Evolutionary conservation across 2,329 filamentous ascomycete genomes (phyloP), one percentile per base, ranked within the genome.

Genomic region (Colletotrichum sp.): DNA sequence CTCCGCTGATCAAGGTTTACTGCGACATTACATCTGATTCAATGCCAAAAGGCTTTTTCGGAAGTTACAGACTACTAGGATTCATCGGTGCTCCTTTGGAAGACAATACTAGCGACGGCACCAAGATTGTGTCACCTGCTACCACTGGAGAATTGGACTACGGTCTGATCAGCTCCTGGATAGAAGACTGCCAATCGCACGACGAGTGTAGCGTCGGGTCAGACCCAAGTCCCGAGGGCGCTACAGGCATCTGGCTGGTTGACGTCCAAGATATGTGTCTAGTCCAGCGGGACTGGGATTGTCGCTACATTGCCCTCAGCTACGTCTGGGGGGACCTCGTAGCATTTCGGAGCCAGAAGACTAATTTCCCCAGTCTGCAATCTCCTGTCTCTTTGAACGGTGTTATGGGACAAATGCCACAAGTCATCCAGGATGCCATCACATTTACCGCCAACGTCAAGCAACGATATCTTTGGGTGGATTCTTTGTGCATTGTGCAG

Each of bases 111-210:
- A 52, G 10, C 44, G 44, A 52, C 44, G 2, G 10, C 4, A 8
- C 0, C 6, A 12, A 52, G 3, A 52, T 1, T n/a, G 16, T 44
- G 16, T 1, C 36, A 18, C 2, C 2, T 44, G 16, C 36, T 3
- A 49, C 18, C 9, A 0, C 44, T 3, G 4, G n/a, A 5, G 1
- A 52, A 4, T 52, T 52, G 44, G 2, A 21, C 10, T 52, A 52
- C n/a, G n/a, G 0, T 5, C n/a, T 52, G 12, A 21, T 52, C 10
- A 52, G 44, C 18, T 59, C 55, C 4, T 59, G 55, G 55, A 28
- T 59, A 1, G 26, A 59, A 18, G 55, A 59, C 5, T 59, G 55
- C 16, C 55, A 28, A 6, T 30, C 2, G 1, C 21, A 59, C 6
- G 16, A 59, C 2, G 15, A 8, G 28, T 30, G 28, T 30, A 30